phyloP scores from a whole-genome alignment of 177 flowering plant genomes.

The Vitis hybrid region DNA sequence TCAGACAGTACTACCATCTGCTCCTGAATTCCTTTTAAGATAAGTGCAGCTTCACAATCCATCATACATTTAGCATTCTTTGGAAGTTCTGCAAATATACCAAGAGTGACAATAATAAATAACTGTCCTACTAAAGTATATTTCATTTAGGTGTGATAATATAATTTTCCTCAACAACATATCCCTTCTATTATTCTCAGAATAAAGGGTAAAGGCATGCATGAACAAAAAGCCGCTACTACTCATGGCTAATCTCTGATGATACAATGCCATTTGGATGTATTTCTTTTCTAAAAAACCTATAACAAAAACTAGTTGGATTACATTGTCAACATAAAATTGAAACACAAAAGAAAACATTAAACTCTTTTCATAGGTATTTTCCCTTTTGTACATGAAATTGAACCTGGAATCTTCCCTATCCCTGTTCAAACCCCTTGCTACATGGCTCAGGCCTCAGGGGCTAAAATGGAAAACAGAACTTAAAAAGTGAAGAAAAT shows the following conservation, averaged over 20 bases:
- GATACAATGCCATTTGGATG: too few species aligned
- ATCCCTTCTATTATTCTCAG: not conserved
- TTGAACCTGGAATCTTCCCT: too few species aligned
- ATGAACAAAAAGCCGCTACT: too few species aligned
- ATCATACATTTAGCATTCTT: conserved; percentile 62
- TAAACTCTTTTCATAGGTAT: not conserved
- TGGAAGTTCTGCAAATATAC: conserved; percentile 61
- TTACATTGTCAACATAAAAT: not conserved
- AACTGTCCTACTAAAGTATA: not conserved
- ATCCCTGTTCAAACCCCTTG: too few species aligned
- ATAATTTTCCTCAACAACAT: not conserved
- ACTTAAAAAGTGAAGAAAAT: too few species aligned
- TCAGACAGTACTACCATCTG: conserved; percentile 60
- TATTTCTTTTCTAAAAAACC: not conserved
- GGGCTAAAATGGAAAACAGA: too few species aligned
- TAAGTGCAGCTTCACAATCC: conserved; percentile 82
- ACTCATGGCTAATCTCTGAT: too few species aligned
- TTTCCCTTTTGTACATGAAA: too few species aligned
- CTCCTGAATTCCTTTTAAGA: conserved; percentile 72
- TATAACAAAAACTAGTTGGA: not conserved
- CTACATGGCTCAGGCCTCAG: too few species aligned
- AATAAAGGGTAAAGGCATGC: not conserved
- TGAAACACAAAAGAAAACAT: not conserved
- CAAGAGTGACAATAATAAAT: conserved; percentile 5
- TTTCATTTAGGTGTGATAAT: not conserved